phyloP scores from a whole-genome alignment of 2,329 filamentous ascomycete genomes.

The Amphichorda felina region DNA sequence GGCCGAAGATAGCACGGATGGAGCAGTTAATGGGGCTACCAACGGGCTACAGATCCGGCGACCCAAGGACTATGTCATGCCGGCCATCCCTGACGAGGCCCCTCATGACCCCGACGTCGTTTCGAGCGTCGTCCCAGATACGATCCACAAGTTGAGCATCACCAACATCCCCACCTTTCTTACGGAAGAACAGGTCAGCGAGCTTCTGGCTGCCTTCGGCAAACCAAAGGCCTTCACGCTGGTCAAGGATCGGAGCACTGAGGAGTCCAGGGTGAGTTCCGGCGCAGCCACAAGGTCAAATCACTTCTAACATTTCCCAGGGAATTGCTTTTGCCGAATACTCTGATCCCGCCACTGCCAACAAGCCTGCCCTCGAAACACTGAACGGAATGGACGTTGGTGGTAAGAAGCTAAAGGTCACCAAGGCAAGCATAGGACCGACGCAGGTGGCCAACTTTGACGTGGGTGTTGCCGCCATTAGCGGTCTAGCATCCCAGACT shows the following conservation, averaged over 20 bases:
- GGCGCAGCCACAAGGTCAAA: no score
- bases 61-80: constrained; percentile 96
- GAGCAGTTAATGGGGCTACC: constrained; percentile 33
- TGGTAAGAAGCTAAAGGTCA: constrained; percentile 73
- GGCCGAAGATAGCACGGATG: constrained; percentile 47
- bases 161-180: constrained; percentile 82
- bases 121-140: constrained; percentile 75
- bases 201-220: constrained; percentile 83
- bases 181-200: constrained; percentile 80
- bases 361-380: constrained; percentile 78
- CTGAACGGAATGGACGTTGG: constrained; percentile 90
- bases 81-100: constrained; percentile 61
- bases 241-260: constrained; percentile 75
- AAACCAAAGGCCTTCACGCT: constrained; percentile 86
- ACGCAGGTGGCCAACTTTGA: constrained; percentile 89
- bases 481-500: constrained; percentile 86
- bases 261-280: constrained; percentile 68
- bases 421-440: constrained; percentile 81
- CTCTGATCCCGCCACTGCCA: constrained; percentile 54
- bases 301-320: constrained; percentile 35
- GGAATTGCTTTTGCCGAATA: constrained; percentile 98
- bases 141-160: constrained; percentile 89
- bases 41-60: constrained; percentile 60
- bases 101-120: constrained; percentile 67
- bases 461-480: constrained; percentile 96